phyloP scores from a whole-genome alignment of 768 basidiomycete species.

The Rhodocollybia butyracea region DNA sequence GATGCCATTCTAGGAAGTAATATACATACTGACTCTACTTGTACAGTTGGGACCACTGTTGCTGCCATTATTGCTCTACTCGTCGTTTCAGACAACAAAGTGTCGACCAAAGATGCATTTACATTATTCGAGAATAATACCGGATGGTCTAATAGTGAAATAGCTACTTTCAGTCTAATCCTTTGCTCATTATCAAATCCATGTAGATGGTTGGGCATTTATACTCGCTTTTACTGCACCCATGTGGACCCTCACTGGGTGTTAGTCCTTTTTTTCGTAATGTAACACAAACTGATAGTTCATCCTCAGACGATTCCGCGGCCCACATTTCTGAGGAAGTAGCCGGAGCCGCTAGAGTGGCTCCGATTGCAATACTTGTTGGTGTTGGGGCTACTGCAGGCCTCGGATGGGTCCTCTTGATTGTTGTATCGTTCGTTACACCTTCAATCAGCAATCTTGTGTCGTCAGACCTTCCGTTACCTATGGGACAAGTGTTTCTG shows the following conservation, averaged over 20 bases:
- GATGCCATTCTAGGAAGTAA: neutral
- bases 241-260: slow-evolving; percentile 81
- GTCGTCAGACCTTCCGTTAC: slow-evolving; percentile 48
- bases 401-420: slow-evolving; percentile 64
- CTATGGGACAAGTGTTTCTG: slow-evolving; percentile 72
- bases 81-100: slow-evolving; percentile 52
- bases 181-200: neutral
- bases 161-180: neutral
- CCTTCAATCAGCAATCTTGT: slow-evolving; percentile 51
- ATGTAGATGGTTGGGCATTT: slow-evolving; percentile 71
- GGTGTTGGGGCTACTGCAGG: slow-evolving; percentile 57
- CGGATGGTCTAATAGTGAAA: slow-evolving; percentile 61
- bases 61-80: slow-evolving; percentile 61
- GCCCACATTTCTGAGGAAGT: slow-evolving; percentile 76
- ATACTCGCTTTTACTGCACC: slow-evolving; percentile 68
- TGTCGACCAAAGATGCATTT: slow-evolving; percentile 68
- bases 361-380: slow-evolving; percentile 67
- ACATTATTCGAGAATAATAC: slow-evolving; percentile 69
- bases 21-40: slow-evolving; percentile 11
- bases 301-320: slow-evolving; percentile 57
- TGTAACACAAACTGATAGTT: neutral
- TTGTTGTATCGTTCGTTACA: slow-evolving; percentile 65
- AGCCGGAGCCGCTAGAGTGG: slow-evolving; percentile 57
- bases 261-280: slow-evolving; percentile 32
- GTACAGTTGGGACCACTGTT: slow-evolving; percentile 58